Base-by-base conservation (phyloP, 1,284 basidiomycete genomes). In the Phylloporus sp. region DNA sequence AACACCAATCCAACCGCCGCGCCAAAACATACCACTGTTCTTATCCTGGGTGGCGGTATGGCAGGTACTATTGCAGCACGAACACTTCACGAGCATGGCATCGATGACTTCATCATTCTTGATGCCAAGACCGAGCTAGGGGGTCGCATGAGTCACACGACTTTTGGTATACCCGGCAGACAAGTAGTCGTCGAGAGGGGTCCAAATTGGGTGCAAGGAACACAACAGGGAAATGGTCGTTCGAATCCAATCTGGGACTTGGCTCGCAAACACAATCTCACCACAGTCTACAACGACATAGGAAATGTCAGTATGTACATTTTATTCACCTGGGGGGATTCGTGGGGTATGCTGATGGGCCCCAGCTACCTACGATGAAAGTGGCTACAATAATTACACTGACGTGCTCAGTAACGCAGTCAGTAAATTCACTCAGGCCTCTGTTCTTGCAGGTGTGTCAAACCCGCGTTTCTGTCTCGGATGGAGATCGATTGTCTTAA, bases 1-100 rank as follows among this genome's bases (percentile, higher is more conserved):
- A 37, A 8, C 15, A 37, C 34, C 8, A 37, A 37, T 8, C 51
- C 58, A 15, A 42, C 56, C 24, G 49, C 64, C 34, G 31, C 55
- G 6, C 28, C 64, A 24, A 64, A 60, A 47, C 62, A 77, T 49
- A 71, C 75, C 3, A 77, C 71, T 8, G 81, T 85, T 24, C 79
- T 86, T 61, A 83, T 86, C 58, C 79, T 86, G 20, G 90, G 90
- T 6, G 89, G 86, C 46, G 89, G 90, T 6, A 84, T 91, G 49
- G 75, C 90, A 2, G 90, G 90, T 13, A 78, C 91, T 49, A 86
- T 86, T 37, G 86, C 87, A 24, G 89, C 90, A 3, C 85, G 85
- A 22, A 84, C 87, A 0, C 79, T 92, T 12, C 80, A 86, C 60
- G 75, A 81, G 37, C 77, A 82, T 37, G 87, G 86, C n/a, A 78